A percentile compares a stretch with the other conserved stretches of the same genome.
Conservation (phyloP, 2,329 filamentous ascomycete genomes). For the Botrytis aclada region DNA sequence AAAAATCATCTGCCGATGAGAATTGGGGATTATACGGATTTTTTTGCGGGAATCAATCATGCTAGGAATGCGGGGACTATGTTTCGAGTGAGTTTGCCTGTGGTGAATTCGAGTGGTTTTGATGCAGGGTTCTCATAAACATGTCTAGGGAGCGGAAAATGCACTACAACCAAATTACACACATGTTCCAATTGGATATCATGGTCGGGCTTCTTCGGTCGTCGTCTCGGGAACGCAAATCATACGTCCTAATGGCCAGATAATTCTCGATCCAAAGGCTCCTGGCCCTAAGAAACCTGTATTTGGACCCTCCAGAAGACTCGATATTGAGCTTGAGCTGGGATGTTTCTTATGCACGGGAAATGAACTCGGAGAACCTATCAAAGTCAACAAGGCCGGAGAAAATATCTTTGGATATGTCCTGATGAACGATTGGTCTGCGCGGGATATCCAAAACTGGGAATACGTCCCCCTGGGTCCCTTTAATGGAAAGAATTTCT, state of each 20-base stretch:
- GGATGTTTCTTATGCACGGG: constrained; percentile 68
- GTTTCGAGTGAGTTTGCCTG: constrained; percentile 14
- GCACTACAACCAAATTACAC: constrained; percentile 80
- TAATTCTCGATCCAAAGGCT: constrained; percentile 60
- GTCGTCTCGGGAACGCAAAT: constrained; percentile 73
- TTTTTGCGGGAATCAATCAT: constrained; percentile 78
- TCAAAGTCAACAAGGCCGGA: constrained; percentile 61
- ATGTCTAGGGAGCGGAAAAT: constrained; percentile 70
- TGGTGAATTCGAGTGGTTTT: background rate
- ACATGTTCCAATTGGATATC: constrained; percentile 78
- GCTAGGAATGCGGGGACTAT: constrained; percentile 54
- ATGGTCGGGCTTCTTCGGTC: constrained; percentile 72
- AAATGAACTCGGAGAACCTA: constrained; percentile 62
- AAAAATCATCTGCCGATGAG: constrained; percentile 70
- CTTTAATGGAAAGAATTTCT: constrained; percentile 83
- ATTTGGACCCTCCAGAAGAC: constrained; percentile 60
- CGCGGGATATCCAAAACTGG: constrained; percentile 78
- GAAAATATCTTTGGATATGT: constrained; percentile 76
- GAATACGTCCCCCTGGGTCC: constrained; percentile 81
- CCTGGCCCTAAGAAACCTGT: constrained; percentile 60
- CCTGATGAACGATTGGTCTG: constrained; percentile 84
- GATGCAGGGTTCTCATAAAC: background rate
- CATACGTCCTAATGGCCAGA: constrained; percentile 71
- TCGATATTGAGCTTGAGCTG: constrained; percentile 80
- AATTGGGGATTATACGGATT: constrained; percentile 83